Base-by-base conservation (phyloP, 768 basidiomycete species). In the Steccherinum ochraceum region DNA sequence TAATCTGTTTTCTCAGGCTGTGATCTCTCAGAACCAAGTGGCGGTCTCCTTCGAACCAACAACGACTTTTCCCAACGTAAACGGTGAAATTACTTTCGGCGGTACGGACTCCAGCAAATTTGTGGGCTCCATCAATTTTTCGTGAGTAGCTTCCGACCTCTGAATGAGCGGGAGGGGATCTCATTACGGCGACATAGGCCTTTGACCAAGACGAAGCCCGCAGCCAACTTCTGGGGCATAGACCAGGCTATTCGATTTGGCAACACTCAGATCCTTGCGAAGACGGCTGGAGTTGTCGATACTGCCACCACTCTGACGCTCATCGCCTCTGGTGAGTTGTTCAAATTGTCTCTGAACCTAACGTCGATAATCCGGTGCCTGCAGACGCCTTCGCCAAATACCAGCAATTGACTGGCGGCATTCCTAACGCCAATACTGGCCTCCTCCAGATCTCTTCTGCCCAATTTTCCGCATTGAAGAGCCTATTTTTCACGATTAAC, bases 31-130 rank as follows among this genome's bases (percentile, higher is more conserved):
- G 3, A 61, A 75, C 49, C 67, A 67, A 3, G 64, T 80, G 44
- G 75, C 74, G 1, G 73, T 79, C 53, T 78, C 68, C 40, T 81
- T 72, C 51, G 60, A 65, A 39, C 79, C 77, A 10, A 72, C 73
- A 2, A 72, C 72, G n/a, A 50, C 25, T 13, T 3, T 26, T 39
- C 26, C 24, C 7, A 10, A 3, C 1, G 20, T 25, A 23, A 27
- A 55, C 40, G 45, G 39, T 3, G 51, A 39, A 24, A 27, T 55
- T 4, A 51, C 48, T 5, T 49, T 30, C 39, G 40, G 41, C 24
- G 39, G 49, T 10, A 49, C 43, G 20, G 19, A 45, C 16, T 47
- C 46, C 18, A 39, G 24, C 30, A 52, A 52, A 40, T 52, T 52
- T 30, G 45, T 44, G 4, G 63, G 69, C 5, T 49, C 60, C 5